A percentile compares a stretch with the other conserved stretches of the same genome.
Evolutionary conservation across 78 protist species (phyloP).

Genomic region (Protostelium mycophagum): DNA sequence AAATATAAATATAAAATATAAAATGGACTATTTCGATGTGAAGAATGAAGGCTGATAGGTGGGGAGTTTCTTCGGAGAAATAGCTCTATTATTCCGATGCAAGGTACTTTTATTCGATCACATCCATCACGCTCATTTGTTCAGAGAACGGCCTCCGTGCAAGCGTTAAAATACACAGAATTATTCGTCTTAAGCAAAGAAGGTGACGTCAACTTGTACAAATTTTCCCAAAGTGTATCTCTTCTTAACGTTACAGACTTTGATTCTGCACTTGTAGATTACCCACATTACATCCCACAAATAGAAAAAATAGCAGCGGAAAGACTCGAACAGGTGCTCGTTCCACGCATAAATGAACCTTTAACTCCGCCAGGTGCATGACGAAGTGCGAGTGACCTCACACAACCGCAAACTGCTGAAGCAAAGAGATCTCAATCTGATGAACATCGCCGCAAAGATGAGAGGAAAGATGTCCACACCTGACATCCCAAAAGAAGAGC

Average conservation of each 20-base stretch:
- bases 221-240: no score
- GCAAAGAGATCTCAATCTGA: neutral
- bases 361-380: neutral
- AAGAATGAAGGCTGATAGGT: neutral
- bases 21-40: neutral
- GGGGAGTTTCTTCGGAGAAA: neutral
- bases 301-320: neutral
- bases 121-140: neutral
- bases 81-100: neutral
- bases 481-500: no score
- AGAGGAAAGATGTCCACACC: no score
- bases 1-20: no score
- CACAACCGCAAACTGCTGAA: neutral
- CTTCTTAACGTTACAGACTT: no score
- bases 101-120: neutral
- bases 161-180: neutral
- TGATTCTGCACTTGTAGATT: neutral
- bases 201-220: no score
- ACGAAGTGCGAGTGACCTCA: neutral
- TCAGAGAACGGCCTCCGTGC: neutral
- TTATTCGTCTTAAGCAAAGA: neutral
- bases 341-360: neutral
- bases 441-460: neutral
- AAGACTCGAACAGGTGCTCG: neutral
- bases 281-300: neutral